Evolutionary conservation across 768 basidiomycete genomes (phyloP), one percentile per base, ranked within the genome.

Genomic region (Lentinula detonsa): DNA sequence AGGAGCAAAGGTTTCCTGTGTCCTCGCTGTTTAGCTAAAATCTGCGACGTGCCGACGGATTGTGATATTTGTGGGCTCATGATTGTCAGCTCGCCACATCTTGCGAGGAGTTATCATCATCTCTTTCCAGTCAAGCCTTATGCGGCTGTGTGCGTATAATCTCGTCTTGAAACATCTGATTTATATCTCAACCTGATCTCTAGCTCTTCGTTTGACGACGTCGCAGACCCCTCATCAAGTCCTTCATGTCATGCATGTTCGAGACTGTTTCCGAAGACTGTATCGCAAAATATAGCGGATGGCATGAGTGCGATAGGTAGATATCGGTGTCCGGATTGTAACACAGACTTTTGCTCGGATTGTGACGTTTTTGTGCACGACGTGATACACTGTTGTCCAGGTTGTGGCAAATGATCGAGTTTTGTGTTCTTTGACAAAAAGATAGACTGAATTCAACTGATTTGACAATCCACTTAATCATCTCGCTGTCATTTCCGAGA

Each of bases 41-140:
- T 98, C 37, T 99, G 97, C 79, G 96, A 98, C 68, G 93, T 98
- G 5, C 97, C 97, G 40, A 98, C 96, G 8, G 97, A 98, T 70
- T 99, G 97, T 70, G 90, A 95, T 72, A 88, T 98, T 35, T 99
- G 97, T 66, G 93, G 93, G 7, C 76, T 99, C 65, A 97, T 98
- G 91, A 93, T 99, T 65, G 97, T 99, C 63, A 95, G 91, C 73
- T 94, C 94, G 54, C 96, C 97, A 13, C 97, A 98, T 78, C 80
- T 99, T 59, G 97, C 97, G 39, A 79, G 97, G 67, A 98, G 95
- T 68, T 96, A 95, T 70, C 90, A 95, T 65, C 95, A 95, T 70
- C 72, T 99, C 46, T 98, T 99, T 73, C 97, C 97, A 0, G 97
- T 98, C 43, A 92, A 90, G 67, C 79, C 86, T 2, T 98, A 91